Percentiles rank a stretch among this genome's conserved stretches.
Conservation (phyloP, 192 early-diverging fungal species). For the Umbelopsis vinacea region DNA sequence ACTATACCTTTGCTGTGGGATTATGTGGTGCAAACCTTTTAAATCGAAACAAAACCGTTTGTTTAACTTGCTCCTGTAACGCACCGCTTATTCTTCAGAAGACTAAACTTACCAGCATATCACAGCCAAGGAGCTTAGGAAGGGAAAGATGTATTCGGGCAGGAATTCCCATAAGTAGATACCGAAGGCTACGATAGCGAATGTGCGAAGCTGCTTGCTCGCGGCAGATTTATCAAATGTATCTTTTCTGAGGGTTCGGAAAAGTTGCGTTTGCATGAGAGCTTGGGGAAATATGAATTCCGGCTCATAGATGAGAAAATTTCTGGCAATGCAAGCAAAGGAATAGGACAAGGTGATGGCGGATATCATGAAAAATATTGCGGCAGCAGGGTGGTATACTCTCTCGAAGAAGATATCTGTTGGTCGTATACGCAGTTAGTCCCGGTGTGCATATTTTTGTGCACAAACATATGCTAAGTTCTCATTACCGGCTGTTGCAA, state of each 20-base stretch:
- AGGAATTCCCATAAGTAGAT: conserved; percentile 47
- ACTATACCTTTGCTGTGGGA: conserved; percentile 9
- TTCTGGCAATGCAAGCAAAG: conserved; percentile 44
- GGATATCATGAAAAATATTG: conserved; percentile 15
- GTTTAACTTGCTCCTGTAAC: background rate
- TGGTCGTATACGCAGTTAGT: too few relatives aligned
- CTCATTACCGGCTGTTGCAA: conserved; percentile 7
- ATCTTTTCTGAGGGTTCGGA: conserved; percentile 43
- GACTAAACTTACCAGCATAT: conserved; percentile 39
- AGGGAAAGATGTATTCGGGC: conserved; percentile 45
- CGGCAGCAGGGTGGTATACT: conserved; percentile 11
- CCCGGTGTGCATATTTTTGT: too few relatives aligned
- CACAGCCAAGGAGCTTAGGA: conserved; percentile 41
- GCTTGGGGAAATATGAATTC: conserved; percentile 47
- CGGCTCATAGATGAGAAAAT: conserved; percentile 46
- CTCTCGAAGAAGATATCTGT: conserved; percentile 4
- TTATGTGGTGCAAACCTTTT: conserved; percentile 15
- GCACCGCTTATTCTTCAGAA: background rate
- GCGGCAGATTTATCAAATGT: conserved; percentile 28
- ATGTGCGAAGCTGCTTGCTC: conserved; percentile 40
- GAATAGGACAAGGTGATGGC: conserved; percentile 19
- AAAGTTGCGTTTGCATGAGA: conserved; percentile 45
- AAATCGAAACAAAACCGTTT: background rate
- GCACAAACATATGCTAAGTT: too few relatives aligned
- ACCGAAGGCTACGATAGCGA: conserved; percentile 33